These are phyloP conservation scores for Globisporangium nagaii DNA, from an alignment of 352 stramenopile species.

Conservation along the genomic window DNA sequence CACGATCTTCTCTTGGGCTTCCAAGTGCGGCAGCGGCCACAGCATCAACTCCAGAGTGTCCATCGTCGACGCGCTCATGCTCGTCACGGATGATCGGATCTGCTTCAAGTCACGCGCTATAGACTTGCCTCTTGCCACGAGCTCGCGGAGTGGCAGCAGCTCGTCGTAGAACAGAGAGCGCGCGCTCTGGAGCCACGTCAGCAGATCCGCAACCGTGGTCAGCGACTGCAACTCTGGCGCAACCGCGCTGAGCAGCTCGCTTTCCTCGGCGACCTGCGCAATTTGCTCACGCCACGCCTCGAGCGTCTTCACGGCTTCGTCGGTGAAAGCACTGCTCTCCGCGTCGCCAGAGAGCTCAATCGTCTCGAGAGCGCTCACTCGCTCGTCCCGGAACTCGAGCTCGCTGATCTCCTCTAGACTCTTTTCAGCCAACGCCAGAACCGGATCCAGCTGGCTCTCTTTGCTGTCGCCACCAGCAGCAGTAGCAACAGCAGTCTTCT, in stretches of 20 bases:
- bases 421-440: conserved; percentile 60
- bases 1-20: conserved; percentile 57
- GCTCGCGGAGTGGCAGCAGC: conserved; percentile 47
- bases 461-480: neutral
- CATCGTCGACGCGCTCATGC: conserved; percentile 26
- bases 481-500: neutral
- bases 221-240: conserved; percentile 52
- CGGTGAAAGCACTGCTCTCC: conserved; percentile 26
- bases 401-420: conserved; percentile 54
- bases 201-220: conserved; percentile 40
- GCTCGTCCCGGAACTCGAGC: conserved; percentile 67
- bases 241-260: conserved; percentile 60
- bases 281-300: conserved; percentile 68
- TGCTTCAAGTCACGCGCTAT: conserved; percentile 28
- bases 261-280: conserved; percentile 47
- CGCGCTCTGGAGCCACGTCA: conserved; percentile 75
- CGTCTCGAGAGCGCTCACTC: conserved; percentile 52
- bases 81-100: conserved; percentile 11
- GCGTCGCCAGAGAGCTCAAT: conserved; percentile 33
- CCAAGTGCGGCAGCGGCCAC: conserved; percentile 71
- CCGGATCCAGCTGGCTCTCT: conserved; percentile 35
- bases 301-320: conserved; percentile 69
- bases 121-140: conserved; percentile 45
- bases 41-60: conserved; percentile 46
- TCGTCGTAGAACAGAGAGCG: conserved; percentile 81